Evolutionary conservation across 2,329 filamentous ascomycete species (phyloP), one percentile per base, ranked within the genome.

Genomic region (Fusarium nelsonii): DNA sequence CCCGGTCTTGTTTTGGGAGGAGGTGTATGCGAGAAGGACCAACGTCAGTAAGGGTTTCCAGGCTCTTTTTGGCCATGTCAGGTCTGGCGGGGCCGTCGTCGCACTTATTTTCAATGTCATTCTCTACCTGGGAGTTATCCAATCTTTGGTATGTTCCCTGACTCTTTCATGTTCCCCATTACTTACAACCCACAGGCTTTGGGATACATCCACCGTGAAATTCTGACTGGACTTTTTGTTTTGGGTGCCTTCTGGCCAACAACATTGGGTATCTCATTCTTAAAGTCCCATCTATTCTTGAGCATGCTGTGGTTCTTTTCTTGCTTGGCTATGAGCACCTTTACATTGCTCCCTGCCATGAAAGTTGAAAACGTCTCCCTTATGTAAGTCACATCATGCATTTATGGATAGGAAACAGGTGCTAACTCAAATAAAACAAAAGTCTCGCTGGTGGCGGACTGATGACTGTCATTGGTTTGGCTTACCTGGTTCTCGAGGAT

Each of bases 1-100:
- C 78, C 96, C 96, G 0, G 90, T 97, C 4, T 87, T 93, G 59
- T 98, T 99, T 81, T 99, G 96, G 96, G 95, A 97, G 79, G 94
- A 97, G 75, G 92, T 97, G 0, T 95, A 91, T 78, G 92, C 92
- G 4, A 88, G 92, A 30, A 87, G 94, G 58, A 84, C 85, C 45
- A 92, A 92, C 41, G 79, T 97, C 14, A 75, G 81, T 8, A 85
- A 89, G 65, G 94, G 94, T 4, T 84, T 86, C 52, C 85, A 85
- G 67, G 84, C 87, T 50, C 82, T 98, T 10, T 90, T 97, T 69
- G 85, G 87, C 1, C 86, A 94, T 70, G 81, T 94, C 41, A 83
- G 86, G 56, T 89, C 90, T 0, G 81, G 85, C 30, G 82, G 84
- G 23, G 88, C 87, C 28, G 80, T 86, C 32, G 69, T 87, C 23